Evolutionary conservation across 2,329 filamentous ascomycete species (phyloP).

Genomic region (Alternaria angustiovoidea): DNA sequence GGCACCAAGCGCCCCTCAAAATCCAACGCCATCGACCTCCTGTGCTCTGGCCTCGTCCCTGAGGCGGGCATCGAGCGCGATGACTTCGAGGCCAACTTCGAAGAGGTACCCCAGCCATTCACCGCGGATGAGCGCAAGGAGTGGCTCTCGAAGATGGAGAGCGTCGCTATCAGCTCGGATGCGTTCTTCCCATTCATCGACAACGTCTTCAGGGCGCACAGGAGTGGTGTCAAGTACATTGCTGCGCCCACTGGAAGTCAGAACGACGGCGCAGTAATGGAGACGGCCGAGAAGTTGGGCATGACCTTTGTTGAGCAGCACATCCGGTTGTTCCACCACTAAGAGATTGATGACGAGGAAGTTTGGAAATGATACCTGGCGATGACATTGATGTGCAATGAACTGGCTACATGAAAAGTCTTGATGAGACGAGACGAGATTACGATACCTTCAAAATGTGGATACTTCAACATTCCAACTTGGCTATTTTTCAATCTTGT

Average conservation of each 20-base stretch:
- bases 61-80: conserved; percentile 83
- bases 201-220: conserved; percentile 90
- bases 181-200: conserved; percentile 99
- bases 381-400: conserved; percentile 12
- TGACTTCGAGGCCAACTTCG: conserved; percentile 88
- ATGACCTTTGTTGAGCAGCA: conserved; percentile 97
- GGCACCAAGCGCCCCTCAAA: conserved; percentile 96
- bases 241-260: conserved; percentile 91
- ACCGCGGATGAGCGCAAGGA: conserved; percentile 82
- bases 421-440: background rate
- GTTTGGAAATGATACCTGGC: background rate
- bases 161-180: conserved; percentile 90
- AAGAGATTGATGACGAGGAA: conserved; percentile 38
- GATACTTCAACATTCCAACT: conserved; percentile 13
- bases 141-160: conserved; percentile 82
- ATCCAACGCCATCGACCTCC: conserved; percentile 95
- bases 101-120: conserved; percentile 85
- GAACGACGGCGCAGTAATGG: conserved; percentile 82
- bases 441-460: conserved; percentile 17
- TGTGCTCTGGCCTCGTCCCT: conserved; percentile 89
- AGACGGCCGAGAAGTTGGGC: conserved; percentile 88
- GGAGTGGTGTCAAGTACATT: conserved; percentile 94
- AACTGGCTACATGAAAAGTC: background rate
- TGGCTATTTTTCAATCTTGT: background rate
- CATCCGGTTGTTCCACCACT: conserved; percentile 94